Conservation (phyloP, 495 filamentous ascomycete species). For the Geoglossum glabrum region DNA sequence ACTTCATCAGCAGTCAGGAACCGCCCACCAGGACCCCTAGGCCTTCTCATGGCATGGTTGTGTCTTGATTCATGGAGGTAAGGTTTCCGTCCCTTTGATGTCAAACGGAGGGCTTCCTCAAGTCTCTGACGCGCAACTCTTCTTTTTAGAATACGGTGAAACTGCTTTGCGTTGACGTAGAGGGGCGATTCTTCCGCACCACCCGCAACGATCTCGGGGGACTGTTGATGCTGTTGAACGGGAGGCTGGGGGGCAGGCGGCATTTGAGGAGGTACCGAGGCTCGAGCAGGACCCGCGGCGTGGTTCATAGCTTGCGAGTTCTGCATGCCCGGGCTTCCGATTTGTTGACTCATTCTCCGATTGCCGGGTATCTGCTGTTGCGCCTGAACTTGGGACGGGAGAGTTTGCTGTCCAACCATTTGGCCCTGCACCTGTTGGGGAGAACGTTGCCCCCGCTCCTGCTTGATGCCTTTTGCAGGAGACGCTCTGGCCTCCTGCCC, state of each 20-base stretch:
- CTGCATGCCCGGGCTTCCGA: constrained; percentile 38
- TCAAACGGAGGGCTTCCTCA: constrained; percentile 76
- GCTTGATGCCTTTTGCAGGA: constrained; percentile 33
- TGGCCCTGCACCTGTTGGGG: constrained; percentile 27
- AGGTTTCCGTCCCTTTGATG: constrained; percentile 80
- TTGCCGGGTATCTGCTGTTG: constrained; percentile 7
- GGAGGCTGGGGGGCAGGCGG: constrained; percentile 13
- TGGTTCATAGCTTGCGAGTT: constrained; percentile 36
- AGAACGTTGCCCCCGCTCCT: constrained; percentile 34
- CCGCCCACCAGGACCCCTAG: constrained; percentile 83
- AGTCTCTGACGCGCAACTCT: constrained; percentile 82
- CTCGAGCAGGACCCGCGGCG: constrained; percentile 13
- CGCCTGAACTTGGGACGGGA: constrained; percentile 17
- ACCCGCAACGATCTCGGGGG: constrained; percentile 60
- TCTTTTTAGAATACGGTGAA: constrained; percentile 89
- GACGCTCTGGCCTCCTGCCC: constrained; percentile 29
- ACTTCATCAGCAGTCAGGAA: constrained; percentile 99
- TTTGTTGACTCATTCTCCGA: constrained; percentile 39
- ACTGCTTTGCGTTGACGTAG: constrained; percentile 97
- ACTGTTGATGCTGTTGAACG: constrained; percentile 42
- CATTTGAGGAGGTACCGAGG: constrained; percentile 11
- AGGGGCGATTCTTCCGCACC: constrained; percentile 78
- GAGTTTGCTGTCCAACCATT: constrained; percentile 19
- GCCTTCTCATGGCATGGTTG: constrained; percentile 95
- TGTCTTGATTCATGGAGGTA: constrained; percentile 98